A percentile compares a stretch with the other conserved stretches of the same genome.
Evolutionary conservation across 352 stramenopile genomes (phyloP).

Genomic region (Pythium sukuiense): DNA sequence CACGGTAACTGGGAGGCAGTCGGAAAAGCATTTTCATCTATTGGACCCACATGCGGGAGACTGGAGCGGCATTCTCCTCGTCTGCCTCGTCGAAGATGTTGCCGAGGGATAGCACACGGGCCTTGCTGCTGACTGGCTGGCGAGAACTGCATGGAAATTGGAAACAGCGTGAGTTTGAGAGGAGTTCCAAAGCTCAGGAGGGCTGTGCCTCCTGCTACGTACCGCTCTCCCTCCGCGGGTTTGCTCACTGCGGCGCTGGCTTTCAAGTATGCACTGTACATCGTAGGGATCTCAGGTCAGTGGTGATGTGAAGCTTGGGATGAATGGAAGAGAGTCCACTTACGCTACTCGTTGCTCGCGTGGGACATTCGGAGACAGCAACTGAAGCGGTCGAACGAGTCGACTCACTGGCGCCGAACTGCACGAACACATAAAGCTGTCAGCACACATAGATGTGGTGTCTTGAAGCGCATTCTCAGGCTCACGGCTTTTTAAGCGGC

Average conservation of each 20-base stretch:
- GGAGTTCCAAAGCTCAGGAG: neutral
- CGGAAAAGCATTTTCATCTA: neutral
- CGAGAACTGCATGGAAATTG: neutral
- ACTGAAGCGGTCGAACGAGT: conserved; percentile 14
- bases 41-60: conserved; percentile 16
- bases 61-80: conserved; percentile 17
- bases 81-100: conserved; percentile 28
- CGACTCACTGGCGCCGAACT: conserved; percentile 5
- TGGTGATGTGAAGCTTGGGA: neutral
- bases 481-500: neutral
- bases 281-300: neutral
- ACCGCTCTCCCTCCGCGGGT: conserved; percentile 8
- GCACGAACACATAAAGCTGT: neutral
- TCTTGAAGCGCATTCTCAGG: neutral
- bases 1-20: neutral
- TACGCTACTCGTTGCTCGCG: conserved; percentile 15
- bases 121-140: conserved; percentile 4
- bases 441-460: neutral
- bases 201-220: neutral
- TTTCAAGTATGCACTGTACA: conserved; percentile 18
- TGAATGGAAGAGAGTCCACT: neutral
- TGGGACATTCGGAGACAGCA: conserved; percentile 20
- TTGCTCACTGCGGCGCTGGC: conserved; percentile 20
- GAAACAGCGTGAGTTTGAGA: neutral
- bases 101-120: conserved; percentile 22